Conservation (phyloP, 306 rosid genomes). For the Heteromeles arbutifolia region DNA sequence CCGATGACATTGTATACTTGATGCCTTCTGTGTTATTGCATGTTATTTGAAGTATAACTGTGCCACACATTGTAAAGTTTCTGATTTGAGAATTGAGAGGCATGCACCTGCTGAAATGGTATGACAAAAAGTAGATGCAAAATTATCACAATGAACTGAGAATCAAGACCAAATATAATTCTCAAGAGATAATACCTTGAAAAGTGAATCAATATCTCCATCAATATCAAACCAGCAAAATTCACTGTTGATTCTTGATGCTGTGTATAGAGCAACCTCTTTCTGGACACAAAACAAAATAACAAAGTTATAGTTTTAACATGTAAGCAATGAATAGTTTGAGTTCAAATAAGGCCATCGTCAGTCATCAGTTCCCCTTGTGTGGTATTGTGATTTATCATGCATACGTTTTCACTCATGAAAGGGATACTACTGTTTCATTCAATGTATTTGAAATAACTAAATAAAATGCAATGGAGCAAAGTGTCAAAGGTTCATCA, state of each 20-base stretch:
- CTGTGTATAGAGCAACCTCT: slow-evolving; percentile 90
- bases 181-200: slow-evolving; percentile 49
- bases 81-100: background rate
- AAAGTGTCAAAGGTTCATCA: background rate
- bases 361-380: background rate
- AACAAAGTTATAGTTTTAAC: slow-evolving; percentile 1
- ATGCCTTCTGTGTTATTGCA: background rate
- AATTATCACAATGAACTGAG: slow-evolving; percentile 4
- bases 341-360: background rate
- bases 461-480: background rate
- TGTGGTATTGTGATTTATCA: background rate
- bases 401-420: background rate
- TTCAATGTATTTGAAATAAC: background rate
- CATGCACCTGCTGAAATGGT: background rate
- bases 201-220: slow-evolving; percentile 84
- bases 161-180: background rate
- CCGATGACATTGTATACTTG: background rate
- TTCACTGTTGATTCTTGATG: slow-evolving; percentile 64
- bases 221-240: slow-evolving; percentile 85
- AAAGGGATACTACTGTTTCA: background rate
- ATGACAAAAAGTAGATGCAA: background rate
- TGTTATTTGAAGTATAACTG: background rate
- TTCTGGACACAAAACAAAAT: slow-evolving; percentile 51
- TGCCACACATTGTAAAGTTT: background rate
- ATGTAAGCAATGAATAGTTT: background rate